Conservation (phyloP, 139 green algal genomes). For the Nannochloris sp. region DNA sequence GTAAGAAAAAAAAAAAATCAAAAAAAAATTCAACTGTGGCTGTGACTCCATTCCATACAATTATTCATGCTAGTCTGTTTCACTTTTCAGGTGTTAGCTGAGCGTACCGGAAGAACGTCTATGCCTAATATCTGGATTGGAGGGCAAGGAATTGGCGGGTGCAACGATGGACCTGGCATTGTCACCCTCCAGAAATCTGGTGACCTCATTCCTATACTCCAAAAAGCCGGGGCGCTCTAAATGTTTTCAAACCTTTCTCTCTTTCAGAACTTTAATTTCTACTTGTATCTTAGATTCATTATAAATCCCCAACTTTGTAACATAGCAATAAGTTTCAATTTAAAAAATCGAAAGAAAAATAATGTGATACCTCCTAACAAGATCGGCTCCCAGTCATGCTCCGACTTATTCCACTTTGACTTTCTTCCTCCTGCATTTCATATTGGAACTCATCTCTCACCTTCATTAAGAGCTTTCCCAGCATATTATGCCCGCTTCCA, state of each 20-base stretch:
- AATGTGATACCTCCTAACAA: too few species aligned
- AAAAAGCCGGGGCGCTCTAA: conserved; percentile 46
- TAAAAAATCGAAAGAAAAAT: too few species aligned
- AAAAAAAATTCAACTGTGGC: conserved; percentile 4
- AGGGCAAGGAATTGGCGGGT: conserved; percentile 41
- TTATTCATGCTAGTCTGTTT: not conserved
- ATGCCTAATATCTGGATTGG: conserved; percentile 60
- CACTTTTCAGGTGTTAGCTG: too few species aligned
- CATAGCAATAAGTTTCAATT: too few species aligned
- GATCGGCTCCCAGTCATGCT: too few species aligned
- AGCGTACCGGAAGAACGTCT: conserved; percentile 41
- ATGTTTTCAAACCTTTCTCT: not conserved
- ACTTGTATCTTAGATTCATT: too few species aligned
- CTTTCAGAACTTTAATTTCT: not conserved
- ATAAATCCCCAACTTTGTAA: too few species aligned
- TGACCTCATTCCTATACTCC: conserved; percentile 50
- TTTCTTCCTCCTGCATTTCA: conserved; percentile 19
- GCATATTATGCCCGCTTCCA: conserved; percentile 71
- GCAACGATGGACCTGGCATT: conserved; percentile 62
- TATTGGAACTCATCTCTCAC: conserved; percentile 52
- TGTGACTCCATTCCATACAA: too few species aligned
- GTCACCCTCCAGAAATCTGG: conserved; percentile 49
- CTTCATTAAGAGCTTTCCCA: conserved; percentile 81
- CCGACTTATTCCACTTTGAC: too few species aligned
- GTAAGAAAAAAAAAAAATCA: too few species aligned